Percentiles rank a stretch among this genome's conserved stretches.
Conservation (phyloP, 1,139 yeast genomes). For the Yamadazyma conglobata region DNA sequence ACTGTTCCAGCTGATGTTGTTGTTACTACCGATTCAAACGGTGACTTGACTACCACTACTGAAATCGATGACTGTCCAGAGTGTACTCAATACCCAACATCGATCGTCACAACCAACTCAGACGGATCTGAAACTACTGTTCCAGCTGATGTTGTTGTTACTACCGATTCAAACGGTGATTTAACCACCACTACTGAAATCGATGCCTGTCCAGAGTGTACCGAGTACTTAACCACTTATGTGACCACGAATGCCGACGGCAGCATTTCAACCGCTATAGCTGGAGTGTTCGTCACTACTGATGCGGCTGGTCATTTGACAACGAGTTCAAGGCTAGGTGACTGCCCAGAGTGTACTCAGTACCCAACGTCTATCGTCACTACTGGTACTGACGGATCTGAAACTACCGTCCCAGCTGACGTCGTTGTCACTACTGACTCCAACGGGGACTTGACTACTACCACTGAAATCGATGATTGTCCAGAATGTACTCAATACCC, state of each 20-base stretch:
- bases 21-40: conserved; percentile 10
- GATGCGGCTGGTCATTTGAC: conserved; percentile 9
- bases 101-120: conserved; percentile 12
- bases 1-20: conserved; percentile 10
- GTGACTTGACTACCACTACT: conserved; percentile 13
- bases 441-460: conserved; percentile 6
- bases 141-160: conserved; percentile 8
- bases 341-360: conserved; percentile 11
- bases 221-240: conserved; percentile 11
- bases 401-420: conserved; percentile 10
- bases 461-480: conserved; percentile 16
- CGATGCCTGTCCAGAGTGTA: conserved; percentile 8
- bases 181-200: conserved; percentile 6
- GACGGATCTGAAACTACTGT: conserved; percentile 10
- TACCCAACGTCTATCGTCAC: conserved; percentile 7
- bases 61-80: conserved; percentile 8
- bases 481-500: conserved; percentile 8
- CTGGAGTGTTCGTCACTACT: conserved; percentile 12
- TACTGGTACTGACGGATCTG: conserved; percentile 5
- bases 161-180: conserved; percentile 10
- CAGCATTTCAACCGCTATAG: conserved; percentile 6
- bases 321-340: conserved; percentile 4
- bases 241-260: conserved; percentile 10
- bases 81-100: conserved; percentile 12
- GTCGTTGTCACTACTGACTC: conserved; percentile 13